Conservation (phyloP, 2,329 filamentous ascomycete genomes). For the Cytospora piceae region DNA sequence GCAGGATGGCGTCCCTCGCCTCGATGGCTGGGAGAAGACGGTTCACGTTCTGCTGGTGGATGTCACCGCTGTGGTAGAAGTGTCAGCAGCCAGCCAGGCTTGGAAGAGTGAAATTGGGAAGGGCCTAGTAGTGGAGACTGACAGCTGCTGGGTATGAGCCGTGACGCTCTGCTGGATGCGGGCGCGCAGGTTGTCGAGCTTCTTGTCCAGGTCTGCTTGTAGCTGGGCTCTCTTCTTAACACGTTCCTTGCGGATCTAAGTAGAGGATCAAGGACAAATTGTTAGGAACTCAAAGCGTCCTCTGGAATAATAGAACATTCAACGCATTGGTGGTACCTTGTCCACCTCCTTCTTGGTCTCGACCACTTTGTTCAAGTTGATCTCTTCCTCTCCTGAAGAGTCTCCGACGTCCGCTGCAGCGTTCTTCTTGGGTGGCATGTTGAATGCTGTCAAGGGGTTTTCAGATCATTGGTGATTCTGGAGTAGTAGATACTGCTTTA, state of each 20-base stretch:
- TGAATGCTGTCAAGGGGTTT: neutral
- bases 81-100: neutral
- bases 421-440: slow-evolving; percentile 27
- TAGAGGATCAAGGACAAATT: neutral
- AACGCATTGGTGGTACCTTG: slow-evolving; percentile 18
- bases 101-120: neutral
- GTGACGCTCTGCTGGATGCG: slow-evolving; percentile 23
- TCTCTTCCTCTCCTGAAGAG: slow-evolving; percentile 30
- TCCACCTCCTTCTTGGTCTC: slow-evolving; percentile 32
- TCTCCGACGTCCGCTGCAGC: slow-evolving; percentile 15
- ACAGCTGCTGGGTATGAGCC: slow-evolving; percentile 25
- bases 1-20: slow-evolving; percentile 33
- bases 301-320: neutral
- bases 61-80: slow-evolving; percentile 17
- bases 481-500: neutral
- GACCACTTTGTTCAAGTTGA: slow-evolving; percentile 32
- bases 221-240: slow-evolving; percentile 26
- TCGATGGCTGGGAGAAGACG: slow-evolving; percentile 32
- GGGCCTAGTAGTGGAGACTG: neutral
- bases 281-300: neutral
- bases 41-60: slow-evolving; percentile 31
- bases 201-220: slow-evolving; percentile 23
- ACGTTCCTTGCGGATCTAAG: slow-evolving; percentile 30
- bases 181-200: slow-evolving; percentile 13
- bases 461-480: neutral